Percentiles rank a stretch among this genome's conserved stretches.
Conservation (phyloP, 73 alveolate genomes). For the Paramecium bursaria region DNA sequence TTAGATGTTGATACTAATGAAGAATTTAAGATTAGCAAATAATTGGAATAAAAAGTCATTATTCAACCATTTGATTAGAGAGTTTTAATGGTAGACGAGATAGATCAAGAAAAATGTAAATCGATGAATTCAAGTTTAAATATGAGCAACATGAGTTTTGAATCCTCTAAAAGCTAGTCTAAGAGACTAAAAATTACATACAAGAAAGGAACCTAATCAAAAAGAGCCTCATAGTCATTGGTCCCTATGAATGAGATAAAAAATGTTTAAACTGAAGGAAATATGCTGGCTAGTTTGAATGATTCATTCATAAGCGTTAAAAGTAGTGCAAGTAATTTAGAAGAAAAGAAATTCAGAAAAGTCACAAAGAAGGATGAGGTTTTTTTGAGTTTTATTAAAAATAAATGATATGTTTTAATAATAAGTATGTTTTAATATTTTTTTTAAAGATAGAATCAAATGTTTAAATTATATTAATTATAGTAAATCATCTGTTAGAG, state of each 20-base stretch:
- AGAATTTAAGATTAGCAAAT: slow-evolving; percentile 11
- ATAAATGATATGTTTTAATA: too few relatives aligned
- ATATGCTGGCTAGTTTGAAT: background rate
- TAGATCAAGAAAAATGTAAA: slow-evolving; percentile 12
- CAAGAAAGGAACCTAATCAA: background rate
- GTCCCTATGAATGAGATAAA: background rate
- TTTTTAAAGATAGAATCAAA: too few relatives aligned
- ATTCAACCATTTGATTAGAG: slow-evolving; percentile 23
- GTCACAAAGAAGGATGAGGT: slow-evolving; percentile 4
- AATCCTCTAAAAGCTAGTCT: too few relatives aligned
- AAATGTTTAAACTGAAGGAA: background rate
- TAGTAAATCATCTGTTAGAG: too few relatives aligned
- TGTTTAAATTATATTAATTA: too few relatives aligned
- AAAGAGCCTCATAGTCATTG: too few relatives aligned
- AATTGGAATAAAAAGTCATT: background rate
- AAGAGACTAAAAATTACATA: background rate
- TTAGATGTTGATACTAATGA: background rate
- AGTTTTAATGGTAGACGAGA: slow-evolving; percentile 35
- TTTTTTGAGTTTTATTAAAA: slow-evolving; percentile 19
- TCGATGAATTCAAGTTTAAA: slow-evolving; percentile 33
- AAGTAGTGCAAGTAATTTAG: slow-evolving; percentile 8
- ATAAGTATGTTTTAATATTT: too few relatives aligned
- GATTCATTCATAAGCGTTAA: slow-evolving; percentile 30
- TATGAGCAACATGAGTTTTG: slow-evolving; percentile 32
- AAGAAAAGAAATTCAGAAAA: slow-evolving; percentile 42